Base-by-base conservation (phyloP, 495 filamentous ascomycete species). In the Hypoxylon fragiforme region DNA sequence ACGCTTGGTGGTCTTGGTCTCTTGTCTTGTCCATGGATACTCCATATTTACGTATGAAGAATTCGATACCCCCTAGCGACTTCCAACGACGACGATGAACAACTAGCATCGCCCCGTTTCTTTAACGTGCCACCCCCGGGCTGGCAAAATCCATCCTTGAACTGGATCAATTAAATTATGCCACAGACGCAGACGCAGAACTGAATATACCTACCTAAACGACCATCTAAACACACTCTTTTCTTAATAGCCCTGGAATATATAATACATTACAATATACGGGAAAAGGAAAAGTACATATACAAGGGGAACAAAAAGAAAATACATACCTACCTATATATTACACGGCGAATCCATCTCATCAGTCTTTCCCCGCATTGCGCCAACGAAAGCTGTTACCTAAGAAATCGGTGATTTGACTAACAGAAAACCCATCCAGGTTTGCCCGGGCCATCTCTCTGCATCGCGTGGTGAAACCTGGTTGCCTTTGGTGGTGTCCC, bases 401-500 rank as follows among this genome's bases (percentile, higher is more conserved):
- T 77, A 78, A 77, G 60, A 70, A 45, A 46, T 58, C 52, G 50
- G 28, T 46, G 50, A 51, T 44, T 75, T 78, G 76, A 78, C 76
- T 78, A 78, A 78, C 70, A 76, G 66, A 74, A 77, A 74, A 70
- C 55, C 53, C 52, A 57, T 57, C 50, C 46, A 30, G 45, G 48
- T 45, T 30, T 3, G 31, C 8, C 54, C 46, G 45, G 22, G 30
- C 9, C 46, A 16, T 37, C 39, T 21, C n/a, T 50, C 45, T 46
- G 43, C 58, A 50, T 44, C 34, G 13, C 35, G 41, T 47, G 55
- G 43, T 48, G 55, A 55, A 60, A 55, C 60, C 55, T 45, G 55
- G 42, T 24, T 37, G n/a, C n/a, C 42, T 31, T 39, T 50, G 44
- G 44, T 46, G 35, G 34, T 37, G 8, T n/a, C 34, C 14, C 18